Evolutionary conservation across 2,329 filamentous ascomycete species (phyloP), one percentile per base, ranked within the genome.

Genomic region (Penicillium psychrosexuale): DNA sequence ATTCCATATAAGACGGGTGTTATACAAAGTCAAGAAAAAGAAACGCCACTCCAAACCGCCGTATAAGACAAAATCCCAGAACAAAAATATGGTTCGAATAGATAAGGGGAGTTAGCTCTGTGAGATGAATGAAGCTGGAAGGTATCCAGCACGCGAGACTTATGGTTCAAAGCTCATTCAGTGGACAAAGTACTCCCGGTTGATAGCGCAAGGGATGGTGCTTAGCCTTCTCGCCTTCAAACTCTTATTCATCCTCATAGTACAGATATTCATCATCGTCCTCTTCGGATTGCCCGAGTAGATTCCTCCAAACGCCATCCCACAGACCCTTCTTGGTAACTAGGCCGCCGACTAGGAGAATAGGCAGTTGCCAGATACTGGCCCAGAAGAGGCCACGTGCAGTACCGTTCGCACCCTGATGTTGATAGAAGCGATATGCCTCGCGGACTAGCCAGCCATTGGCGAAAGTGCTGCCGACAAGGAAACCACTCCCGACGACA

Each of bases 361-460:
- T 88, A 0, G 94, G 94, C 45, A 99, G 73, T 76, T 97, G 92
- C 94, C 93, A 97, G 9, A 99, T 91, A 71, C 91, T 96, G 1
- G 94, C 92, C 94, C 94, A 99, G 73, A 99, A 99, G 49, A 99
- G 74, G 0, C 88, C 87, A 53, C 91, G 83, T 2, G 94, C 92
- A 17, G 84, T 90, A 2, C 92, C 92, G 64, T 87, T 86, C 58
- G 87, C 83, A 12, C 93, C 93, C 66, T 91, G 84, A 28, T 84
- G 78, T 59, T 82, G 83, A 87, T 89, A 96, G 76, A 97, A 97
- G 36, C 81, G 79, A 65, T 90, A 84, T 0, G 93, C 91, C 72
- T 95, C 87, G 51, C 84, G 82, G 8, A 85, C 80, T 63, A 99
- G 83, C 94, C 94, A 99, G 31, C 81, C 78, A 70, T 99, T 99